Base-by-base conservation (phyloP, 495 filamentous ascomycete species). In the Penicillium odoratum region DNA sequence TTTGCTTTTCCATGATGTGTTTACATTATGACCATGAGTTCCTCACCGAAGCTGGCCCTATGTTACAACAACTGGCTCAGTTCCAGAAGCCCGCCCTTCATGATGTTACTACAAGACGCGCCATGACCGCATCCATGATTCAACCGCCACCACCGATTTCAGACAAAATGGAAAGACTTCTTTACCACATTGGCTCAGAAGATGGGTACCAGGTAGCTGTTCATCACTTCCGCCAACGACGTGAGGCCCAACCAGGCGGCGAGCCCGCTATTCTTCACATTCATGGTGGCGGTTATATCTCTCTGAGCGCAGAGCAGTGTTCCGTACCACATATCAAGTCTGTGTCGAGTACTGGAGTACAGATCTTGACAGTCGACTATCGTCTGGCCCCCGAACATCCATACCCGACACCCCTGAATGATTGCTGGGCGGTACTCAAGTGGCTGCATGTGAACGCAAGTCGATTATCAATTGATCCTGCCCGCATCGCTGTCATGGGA, bases 391-490 rank as follows among this genome's bases (percentile, higher is more conserved):
- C 73, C 9, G 70, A 74, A 48, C 36, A 70, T 46, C 61, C 70
- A 3, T 74, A 73, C 44, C 73, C 73, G 4, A 59, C 55, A 11
- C 62, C 69, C 1, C 34, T 76, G 2, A 62, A 70, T 16, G 73
- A 76, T 45, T 73, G 73, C 47, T 81, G 74, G 70, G 56, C 72
- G 3, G 78, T 69, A 5, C 59, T 81, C 26, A 67, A 69, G 31
- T 83, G 76, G 75, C 63, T 74, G 0, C 71, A 74, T 43, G 58
- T 60, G 7, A 64, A 74, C 36, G 72, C 74, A 10, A 61, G 59
- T 0, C 50, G 62, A 45, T 60, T 81, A 25, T 64, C 63, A 13
- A 69, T 81, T 47, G 81, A 91, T 55, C 82, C 84, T 0, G 9
- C 56, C 4, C 61, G 61, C 21, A 63, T 63, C 36, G 61, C 61